These are phyloP conservation scores for Saturnispora dispora DNA, from an alignment of 805 yeast species.

Conservation along the genomic window DNA sequence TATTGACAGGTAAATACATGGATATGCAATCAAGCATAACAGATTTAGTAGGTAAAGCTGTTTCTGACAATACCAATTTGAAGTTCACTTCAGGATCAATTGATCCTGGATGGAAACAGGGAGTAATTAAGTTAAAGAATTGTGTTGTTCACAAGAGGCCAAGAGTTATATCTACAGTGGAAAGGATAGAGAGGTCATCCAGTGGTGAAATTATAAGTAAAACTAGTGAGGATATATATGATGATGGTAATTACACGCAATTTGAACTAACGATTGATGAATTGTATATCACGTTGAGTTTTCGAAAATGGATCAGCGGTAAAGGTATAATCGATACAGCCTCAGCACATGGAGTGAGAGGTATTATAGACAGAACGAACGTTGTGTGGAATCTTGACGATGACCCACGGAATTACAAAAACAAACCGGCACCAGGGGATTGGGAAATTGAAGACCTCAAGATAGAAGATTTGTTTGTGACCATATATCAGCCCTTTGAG, in stretches of 20 bases:
- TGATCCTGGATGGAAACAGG: slow-evolving; percentile 88
- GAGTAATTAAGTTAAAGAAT: slow-evolving; percentile 73
- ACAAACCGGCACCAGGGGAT: slow-evolving; percentile 74
- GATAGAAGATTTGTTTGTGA: slow-evolving; percentile 78
- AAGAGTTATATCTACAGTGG: slow-evolving; percentile 27
- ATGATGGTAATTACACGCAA: slow-evolving; percentile 94
- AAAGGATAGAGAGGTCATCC: slow-evolving; percentile 25
- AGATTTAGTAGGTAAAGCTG: slow-evolving; percentile 64
- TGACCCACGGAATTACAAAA: slow-evolving; percentile 73
- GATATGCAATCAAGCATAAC: slow-evolving; percentile 88
- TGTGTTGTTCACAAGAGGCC: slow-evolving; percentile 87
- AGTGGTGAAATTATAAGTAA: slow-evolving; percentile 9
- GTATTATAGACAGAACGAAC: slow-evolving; percentile 85
- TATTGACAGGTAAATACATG: slow-evolving; percentile 72
- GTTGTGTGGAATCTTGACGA: slow-evolving; percentile 76
- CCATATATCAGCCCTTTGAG: slow-evolving; percentile 69
- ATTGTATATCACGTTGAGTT: slow-evolving; percentile 69
- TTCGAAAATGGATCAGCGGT: slow-evolving; percentile 84
- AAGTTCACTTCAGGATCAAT: slow-evolving; percentile 84
- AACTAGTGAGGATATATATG: slow-evolving; percentile 29
- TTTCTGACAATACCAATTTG: slow-evolving; percentile 75
- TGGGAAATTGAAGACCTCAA: slow-evolving; percentile 80
- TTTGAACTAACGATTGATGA: slow-evolving; percentile 86
- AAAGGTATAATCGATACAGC: slow-evolving; percentile 76
- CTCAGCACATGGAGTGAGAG: slow-evolving; percentile 78